phyloP scores from a whole-genome alignment of 257 asterid species.

The Rehmannia glutinosa region DNA sequence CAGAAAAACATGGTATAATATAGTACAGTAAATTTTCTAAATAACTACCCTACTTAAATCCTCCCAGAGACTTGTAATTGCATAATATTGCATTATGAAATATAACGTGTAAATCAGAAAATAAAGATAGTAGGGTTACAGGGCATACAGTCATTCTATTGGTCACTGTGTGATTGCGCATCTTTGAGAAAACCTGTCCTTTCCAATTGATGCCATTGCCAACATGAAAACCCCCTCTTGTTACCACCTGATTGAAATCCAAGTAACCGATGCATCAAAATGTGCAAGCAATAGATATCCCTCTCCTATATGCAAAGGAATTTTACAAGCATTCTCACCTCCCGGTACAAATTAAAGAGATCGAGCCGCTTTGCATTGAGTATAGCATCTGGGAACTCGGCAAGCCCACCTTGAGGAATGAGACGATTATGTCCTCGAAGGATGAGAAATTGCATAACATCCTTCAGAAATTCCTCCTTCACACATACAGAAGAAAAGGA shows the following conservation, averaged over 20 bases:
- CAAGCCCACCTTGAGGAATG: conserved; percentile 95
- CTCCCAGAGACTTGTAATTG: no score
- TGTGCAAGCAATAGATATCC: conserved; percentile 1
- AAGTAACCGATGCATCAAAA: background rate
- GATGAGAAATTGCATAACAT: conserved; percentile 92
- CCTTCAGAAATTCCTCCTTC: conserved; percentile 92
- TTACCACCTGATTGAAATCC: conserved; percentile 62
- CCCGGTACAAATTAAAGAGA: conserved; percentile 93
- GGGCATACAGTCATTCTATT: conserved; percentile 88
- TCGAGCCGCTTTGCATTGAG: conserved; percentile 99
- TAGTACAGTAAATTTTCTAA: no score
- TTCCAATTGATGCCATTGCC: conserved; percentile 99
- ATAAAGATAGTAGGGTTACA: background rate
- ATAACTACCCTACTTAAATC: no score
- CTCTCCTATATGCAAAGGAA: background rate
- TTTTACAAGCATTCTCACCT: conserved; percentile 46
- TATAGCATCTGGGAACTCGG: conserved; percentile 97
- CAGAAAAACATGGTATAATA: no score
- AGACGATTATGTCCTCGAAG: conserved; percentile 98
- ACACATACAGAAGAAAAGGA: conserved; percentile 3
- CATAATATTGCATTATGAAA: no score
- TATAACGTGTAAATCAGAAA: background rate
- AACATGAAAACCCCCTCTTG: conserved; percentile 98
- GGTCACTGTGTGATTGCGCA: conserved; percentile 96
- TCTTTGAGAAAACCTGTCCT: conserved; percentile 98